Evolutionary conservation across 805 yeast species (phyloP).

Genomic region (Wickerhamomyces subpelliculosus): DNA sequence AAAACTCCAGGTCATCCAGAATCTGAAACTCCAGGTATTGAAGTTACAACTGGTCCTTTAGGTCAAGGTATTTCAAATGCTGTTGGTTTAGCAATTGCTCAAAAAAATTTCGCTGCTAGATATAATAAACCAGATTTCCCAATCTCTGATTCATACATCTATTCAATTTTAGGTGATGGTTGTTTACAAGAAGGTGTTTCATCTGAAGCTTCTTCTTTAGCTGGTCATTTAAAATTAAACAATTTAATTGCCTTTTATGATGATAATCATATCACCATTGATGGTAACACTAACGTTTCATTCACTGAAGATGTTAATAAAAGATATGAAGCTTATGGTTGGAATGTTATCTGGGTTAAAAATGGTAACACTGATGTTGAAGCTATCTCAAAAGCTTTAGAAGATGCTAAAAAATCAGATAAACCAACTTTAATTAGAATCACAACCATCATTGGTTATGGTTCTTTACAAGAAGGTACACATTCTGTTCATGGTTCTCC

Average conservation of each 20-base stretch:
- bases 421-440: slow-evolving; percentile 90
- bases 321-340: slow-evolving; percentile 89
- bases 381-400: slow-evolving; percentile 68
- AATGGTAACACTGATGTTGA: slow-evolving; percentile 77
- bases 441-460: slow-evolving; percentile 90
- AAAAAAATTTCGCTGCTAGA: slow-evolving; percentile 83
- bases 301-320: slow-evolving; percentile 87
- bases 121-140: slow-evolving; percentile 83
- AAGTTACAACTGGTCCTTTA: slow-evolving; percentile 97
- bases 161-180: slow-evolving; percentile 89
- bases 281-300: slow-evolving; percentile 83
- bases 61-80: slow-evolving; percentile 98
- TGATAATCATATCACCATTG: slow-evolving; percentile 94
- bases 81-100: slow-evolving; percentile 94
- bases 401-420: slow-evolving; percentile 70
- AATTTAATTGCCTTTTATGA: slow-evolving; percentile 94
- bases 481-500: slow-evolving; percentile 96
- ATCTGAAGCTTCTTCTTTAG: slow-evolving; percentile 88
- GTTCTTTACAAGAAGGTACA: slow-evolving; percentile 79
- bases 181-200: slow-evolving; percentile 98
- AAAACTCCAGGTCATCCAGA: slow-evolving; percentile 99
- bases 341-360: slow-evolving; percentile 75
- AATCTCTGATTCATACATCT: slow-evolving; percentile 70
- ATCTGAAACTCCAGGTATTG: slow-evolving; percentile 84
- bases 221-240: slow-evolving; percentile 92